phyloP scores from a whole-genome alignment of 176 grass and related monocot species.

The Musa beccarii region DNA sequence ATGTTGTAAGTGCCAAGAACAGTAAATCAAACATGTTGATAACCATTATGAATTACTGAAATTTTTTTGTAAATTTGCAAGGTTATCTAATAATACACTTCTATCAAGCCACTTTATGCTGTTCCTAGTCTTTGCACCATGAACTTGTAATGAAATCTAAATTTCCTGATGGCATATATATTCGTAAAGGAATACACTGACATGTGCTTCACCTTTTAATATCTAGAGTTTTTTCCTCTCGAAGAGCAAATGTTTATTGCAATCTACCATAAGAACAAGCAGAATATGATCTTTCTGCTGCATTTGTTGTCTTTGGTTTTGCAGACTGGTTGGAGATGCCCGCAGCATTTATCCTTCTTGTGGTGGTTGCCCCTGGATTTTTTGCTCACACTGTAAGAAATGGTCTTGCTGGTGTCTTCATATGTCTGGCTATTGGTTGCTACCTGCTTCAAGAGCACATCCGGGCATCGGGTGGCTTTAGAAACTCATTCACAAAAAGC shows the following conservation, averaged over 20 bases:
- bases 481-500: conserved; percentile 61
- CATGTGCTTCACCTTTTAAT: not conserved
- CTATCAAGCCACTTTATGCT: too few species aligned
- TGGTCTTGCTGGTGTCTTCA: conserved; percentile 28
- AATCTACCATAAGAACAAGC: not conserved
- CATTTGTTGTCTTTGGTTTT: not conserved
- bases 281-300: not conserved
- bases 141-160: not conserved
- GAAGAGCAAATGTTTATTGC: not conserved
- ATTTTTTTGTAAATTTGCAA: too few species aligned
- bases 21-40: too few species aligned
- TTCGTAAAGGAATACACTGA: not conserved
- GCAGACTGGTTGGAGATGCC: conserved; percentile 81
- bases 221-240: not conserved
- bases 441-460: conserved; percentile 90
- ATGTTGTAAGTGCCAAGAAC: too few species aligned
- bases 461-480: conserved; percentile 64
- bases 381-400: conserved; percentile 40
- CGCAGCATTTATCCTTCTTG: conserved; percentile 55
- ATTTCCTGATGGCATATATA: not conserved
- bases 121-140: too few species aligned
- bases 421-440: conserved; percentile 65
- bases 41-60: too few species aligned
- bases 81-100: too few species aligned
- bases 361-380: conserved; percentile 57